Evolutionary conservation across 2,329 filamentous ascomycete genomes (phyloP).

Genomic region (Acephala macrosclerotiorum): DNA sequence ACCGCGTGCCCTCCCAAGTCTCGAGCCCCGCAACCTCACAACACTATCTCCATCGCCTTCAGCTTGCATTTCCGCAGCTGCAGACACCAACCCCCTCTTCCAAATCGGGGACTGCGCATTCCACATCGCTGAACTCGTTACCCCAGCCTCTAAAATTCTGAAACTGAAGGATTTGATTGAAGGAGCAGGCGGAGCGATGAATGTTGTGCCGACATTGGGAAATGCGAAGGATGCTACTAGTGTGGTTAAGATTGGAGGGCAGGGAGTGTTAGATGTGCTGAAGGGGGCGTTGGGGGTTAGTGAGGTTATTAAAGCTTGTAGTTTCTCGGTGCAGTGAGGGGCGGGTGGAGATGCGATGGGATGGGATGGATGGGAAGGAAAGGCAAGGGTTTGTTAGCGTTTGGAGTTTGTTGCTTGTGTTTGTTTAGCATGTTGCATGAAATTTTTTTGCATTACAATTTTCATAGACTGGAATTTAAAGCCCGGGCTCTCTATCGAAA

Average conservation of each 20-base stretch:
- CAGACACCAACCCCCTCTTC: background rate
- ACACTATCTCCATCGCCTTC: background rate
- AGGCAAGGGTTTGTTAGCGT: background rate
- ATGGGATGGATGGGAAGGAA: background rate
- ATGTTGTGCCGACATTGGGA: background rate
- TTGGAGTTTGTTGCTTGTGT: background rate
- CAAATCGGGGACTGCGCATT: background rate
- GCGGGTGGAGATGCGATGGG: no score
- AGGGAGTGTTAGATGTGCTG: background rate
- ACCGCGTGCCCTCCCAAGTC: background rate
- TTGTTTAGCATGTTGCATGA: no score
- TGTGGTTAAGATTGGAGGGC: background rate
- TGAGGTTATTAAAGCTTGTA: background rate
- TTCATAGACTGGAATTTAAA: no score
- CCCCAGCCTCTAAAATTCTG: background rate
- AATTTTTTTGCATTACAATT: no score
- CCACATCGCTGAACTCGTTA: background rate
- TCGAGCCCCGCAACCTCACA: background rate
- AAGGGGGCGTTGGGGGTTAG: background rate
- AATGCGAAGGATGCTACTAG: background rate
- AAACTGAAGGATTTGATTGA: background rate
- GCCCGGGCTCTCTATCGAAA: no score
- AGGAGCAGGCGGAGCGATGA: conserved; percentile 2
- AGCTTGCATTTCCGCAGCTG: background rate
- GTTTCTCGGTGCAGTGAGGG: background rate